These are phyloP conservation scores for Zygotorulaspora florentina DNA, from an alignment of 805 yeast species.

Conservation along the genomic window DNA sequence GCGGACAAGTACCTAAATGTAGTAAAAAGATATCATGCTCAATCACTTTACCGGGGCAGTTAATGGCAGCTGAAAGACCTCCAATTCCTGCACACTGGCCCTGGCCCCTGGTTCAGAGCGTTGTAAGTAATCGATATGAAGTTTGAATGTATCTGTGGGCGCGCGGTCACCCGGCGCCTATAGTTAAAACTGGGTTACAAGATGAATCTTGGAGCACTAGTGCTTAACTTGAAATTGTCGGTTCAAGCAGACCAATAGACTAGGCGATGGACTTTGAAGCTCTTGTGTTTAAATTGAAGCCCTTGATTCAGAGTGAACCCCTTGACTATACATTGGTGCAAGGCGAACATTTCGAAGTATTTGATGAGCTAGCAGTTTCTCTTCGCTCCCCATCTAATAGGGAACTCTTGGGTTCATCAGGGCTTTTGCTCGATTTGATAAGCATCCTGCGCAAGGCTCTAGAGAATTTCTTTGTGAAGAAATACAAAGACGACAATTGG, in stretches of 20 bases:
- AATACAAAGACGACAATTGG: slow-evolving; percentile 9
- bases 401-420: slow-evolving; percentile 28
- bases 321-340: slow-evolving; percentile 19
- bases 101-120: too few relatives aligned
- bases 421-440: slow-evolving; percentile 22
- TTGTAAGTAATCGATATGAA: too few relatives aligned
- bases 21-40: too few relatives aligned
- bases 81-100: too few relatives aligned
- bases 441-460: slow-evolving; percentile 15
- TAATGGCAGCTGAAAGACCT: too few relatives aligned
- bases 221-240: too few relatives aligned
- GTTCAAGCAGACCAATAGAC: neutral
- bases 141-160: too few relatives aligned
- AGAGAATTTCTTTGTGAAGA: slow-evolving; percentile 14
- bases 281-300: slow-evolving; percentile 31
- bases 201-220: too few relatives aligned
- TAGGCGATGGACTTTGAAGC: slow-evolving; percentile 32
- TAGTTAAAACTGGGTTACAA: too few relatives aligned
- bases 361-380: slow-evolving; percentile 33
- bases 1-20: too few relatives aligned
- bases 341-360: slow-evolving; percentile 16
- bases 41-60: too few relatives aligned
- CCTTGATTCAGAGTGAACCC: slow-evolving; percentile 22
- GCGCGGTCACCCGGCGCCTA: too few relatives aligned
- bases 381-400: slow-evolving; percentile 31